A percentile compares a stretch with the other conserved stretches of the same genome.
Conservation (phyloP, 176 grass and related monocot species). For the Musa acuminata region DNA sequence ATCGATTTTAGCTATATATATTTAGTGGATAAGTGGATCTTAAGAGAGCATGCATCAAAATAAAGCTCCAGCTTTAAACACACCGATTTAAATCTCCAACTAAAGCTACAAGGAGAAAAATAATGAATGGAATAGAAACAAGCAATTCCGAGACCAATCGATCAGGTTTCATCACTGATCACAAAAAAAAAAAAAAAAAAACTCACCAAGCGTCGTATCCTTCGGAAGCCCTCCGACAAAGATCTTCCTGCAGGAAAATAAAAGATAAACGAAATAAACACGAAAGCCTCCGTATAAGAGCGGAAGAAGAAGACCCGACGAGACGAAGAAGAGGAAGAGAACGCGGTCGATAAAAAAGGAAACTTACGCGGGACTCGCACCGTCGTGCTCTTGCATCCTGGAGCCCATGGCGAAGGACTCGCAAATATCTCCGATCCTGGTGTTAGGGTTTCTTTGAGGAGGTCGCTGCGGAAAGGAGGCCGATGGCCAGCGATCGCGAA, state of each 20-base stretch:
- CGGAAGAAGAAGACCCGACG: neutral
- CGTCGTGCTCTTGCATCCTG: slow-evolving; percentile 34
- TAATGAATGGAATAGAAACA: no score
- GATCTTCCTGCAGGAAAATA: slow-evolving; percentile 49
- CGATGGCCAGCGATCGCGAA: neutral
- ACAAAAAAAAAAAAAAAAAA: neutral
- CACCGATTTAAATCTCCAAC: no score
- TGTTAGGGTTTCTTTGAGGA: neutral
- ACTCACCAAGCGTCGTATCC: slow-evolving; percentile 44
- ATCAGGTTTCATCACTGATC: no score
- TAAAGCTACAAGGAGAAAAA: no score
- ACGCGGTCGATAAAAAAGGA: neutral
- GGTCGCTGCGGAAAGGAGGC: neutral
- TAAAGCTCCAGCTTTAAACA: no score
- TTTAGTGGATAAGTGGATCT: no score
- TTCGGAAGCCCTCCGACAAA: slow-evolving; percentile 75
- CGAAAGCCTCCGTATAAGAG: neutral
- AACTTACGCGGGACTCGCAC: slow-evolving; percentile 42
- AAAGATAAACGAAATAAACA: neutral
- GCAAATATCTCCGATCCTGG: no score
- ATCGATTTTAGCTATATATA: no score
- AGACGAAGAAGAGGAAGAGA: neutral
- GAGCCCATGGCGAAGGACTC: slow-evolving; percentile 7
- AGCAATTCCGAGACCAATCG: no score
- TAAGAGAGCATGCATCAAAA: no score